phyloP scores from a whole-genome alignment of 1,284 basidiomycete genomes.

The Leccinum variabile region DNA sequence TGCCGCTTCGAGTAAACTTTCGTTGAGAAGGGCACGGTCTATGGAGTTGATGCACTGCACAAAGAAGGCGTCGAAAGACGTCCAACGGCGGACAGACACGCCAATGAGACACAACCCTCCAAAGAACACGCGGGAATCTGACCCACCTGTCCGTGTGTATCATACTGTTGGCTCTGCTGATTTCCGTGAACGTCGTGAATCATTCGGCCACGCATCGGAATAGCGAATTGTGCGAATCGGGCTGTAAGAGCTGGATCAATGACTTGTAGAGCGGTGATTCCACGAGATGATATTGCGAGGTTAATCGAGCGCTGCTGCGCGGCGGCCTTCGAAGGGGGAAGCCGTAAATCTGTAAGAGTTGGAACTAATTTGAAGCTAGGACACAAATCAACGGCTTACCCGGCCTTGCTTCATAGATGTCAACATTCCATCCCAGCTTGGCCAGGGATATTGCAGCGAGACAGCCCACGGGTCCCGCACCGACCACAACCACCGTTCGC shows the following conservation, averaged over 20 bases:
- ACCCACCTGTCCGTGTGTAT: slow-evolving; percentile 81
- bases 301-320: slow-evolving; percentile 89
- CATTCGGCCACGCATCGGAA: slow-evolving; percentile 96
- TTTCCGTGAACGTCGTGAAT: slow-evolving; percentile 80
- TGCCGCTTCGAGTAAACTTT: slow-evolving; percentile 76
- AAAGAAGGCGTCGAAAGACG: slow-evolving; percentile 22
- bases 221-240: slow-evolving; percentile 75
- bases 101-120: slow-evolving; percentile 22
- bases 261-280: slow-evolving; percentile 82
- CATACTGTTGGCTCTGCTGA: slow-evolving; percentile 82
- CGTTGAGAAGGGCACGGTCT: slow-evolving; percentile 85
- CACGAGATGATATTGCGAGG: slow-evolving; percentile 92
- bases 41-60: slow-evolving; percentile 90
- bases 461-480: slow-evolving; percentile 95
- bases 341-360: slow-evolving; percentile 60
- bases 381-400: slow-evolving; percentile 51
- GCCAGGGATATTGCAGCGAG: slow-evolving; percentile 86
- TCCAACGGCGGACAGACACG: slow-evolving; percentile 25
- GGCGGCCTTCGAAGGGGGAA: slow-evolving; percentile 62
- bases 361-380: slow-evolving; percentile 19
- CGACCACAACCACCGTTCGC: slow-evolving; percentile 63
- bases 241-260: slow-evolving; percentile 76
- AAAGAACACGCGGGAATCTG: slow-evolving; percentile 27
- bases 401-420: slow-evolving; percentile 85
- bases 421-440: slow-evolving; percentile 86